Evolutionary conservation across 2,329 filamentous ascomycete species (phyloP).

Genomic region (Dactylonectria estremocensis): DNA sequence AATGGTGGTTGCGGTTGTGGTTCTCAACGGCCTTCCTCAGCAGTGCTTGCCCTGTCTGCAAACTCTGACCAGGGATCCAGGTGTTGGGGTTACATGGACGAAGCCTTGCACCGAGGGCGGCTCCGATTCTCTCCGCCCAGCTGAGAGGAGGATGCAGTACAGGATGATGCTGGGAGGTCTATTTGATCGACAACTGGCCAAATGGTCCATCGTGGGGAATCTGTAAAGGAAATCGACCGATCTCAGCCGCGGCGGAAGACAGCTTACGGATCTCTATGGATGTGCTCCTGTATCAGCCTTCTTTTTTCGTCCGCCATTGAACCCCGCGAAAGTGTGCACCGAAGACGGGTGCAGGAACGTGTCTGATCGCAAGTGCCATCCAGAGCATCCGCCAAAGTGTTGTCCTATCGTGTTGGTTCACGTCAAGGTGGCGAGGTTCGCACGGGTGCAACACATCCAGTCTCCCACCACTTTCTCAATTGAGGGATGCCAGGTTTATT

Average conservation of each 20-base stretch:
- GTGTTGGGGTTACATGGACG: constrained; percentile 21
- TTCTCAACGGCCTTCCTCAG: constrained; percentile 22
- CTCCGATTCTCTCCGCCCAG: constrained; percentile 45
- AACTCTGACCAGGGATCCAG: constrained; percentile 40
- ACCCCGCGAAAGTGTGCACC: not conserved
- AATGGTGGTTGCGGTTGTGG: constrained; percentile 7
- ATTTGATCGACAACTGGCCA: constrained; percentile 23
- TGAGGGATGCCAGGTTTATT: not conserved
- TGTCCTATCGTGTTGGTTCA: not conserved
- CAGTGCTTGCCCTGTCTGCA: constrained; percentile 6
- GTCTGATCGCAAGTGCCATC: not conserved
- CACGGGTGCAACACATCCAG: not conserved
- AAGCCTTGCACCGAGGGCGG: constrained; percentile 28
- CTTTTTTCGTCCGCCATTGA: constrained; percentile 3
- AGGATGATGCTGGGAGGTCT: constrained; percentile 27
- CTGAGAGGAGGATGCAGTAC: constrained; percentile 17
- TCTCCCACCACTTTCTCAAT: not conserved
- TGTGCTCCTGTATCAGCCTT: not conserved
- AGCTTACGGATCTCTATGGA: not conserved
- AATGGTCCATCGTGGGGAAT: constrained; percentile 22
- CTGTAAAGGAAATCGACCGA: constrained; percentile 14
- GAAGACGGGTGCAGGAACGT: not conserved
- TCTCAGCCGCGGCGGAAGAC: constrained; percentile 15
- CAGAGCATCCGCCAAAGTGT: not conserved
- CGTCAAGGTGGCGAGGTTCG: not conserved